Conservation (phyloP, 768 basidiomycete species). For the Harrya chromipes region DNA sequence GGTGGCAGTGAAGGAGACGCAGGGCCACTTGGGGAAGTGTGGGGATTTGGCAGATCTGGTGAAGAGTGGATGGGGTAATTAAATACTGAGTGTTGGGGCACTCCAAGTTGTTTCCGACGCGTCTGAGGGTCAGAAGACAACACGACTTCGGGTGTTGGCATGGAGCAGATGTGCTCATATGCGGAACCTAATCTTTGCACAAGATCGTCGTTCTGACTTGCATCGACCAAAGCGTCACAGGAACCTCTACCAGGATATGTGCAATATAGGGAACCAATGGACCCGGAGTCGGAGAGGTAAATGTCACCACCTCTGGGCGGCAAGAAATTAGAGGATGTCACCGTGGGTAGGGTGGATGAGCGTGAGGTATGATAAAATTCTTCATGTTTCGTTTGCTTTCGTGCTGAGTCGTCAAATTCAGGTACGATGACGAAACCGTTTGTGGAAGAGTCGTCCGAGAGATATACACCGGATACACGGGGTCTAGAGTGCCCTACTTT, state of each 20-base stretch:
- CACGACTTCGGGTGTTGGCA: slow-evolving; percentile 14
- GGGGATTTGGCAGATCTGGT: slow-evolving; percentile 25
- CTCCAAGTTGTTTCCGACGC: slow-evolving; percentile 28
- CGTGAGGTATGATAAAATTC: not conserved
- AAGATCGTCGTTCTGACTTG: slow-evolving; percentile 18
- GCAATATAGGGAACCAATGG: not conserved
- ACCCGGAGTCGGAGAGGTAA: not conserved
- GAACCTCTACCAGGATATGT: not conserved
- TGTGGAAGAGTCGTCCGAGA: slow-evolving; percentile 15
- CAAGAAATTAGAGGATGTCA: not conserved
- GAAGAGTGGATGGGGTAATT: slow-evolving; percentile 17
- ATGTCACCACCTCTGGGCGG: not conserved
- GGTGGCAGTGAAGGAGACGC: not conserved
- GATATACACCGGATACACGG: slow-evolving; percentile 21
- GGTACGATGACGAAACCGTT: slow-evolving; percentile 20
- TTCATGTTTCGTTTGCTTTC: not conserved
- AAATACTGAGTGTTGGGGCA: slow-evolving; percentile 30
- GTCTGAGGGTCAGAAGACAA: slow-evolving; percentile 26
- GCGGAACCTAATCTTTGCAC: slow-evolving; percentile 20
- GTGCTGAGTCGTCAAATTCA: slow-evolving; percentile 21
- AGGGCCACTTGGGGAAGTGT: slow-evolving; percentile 3
- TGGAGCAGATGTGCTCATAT: slow-evolving; percentile 22
- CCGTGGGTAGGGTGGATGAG: not conserved
- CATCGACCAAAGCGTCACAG: not conserved
- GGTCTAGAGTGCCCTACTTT: slow-evolving; percentile 4